phyloP scores from a whole-genome alignment of 2,329 filamentous ascomycete genomes.

The Pestalotiopsis sp. region DNA sequence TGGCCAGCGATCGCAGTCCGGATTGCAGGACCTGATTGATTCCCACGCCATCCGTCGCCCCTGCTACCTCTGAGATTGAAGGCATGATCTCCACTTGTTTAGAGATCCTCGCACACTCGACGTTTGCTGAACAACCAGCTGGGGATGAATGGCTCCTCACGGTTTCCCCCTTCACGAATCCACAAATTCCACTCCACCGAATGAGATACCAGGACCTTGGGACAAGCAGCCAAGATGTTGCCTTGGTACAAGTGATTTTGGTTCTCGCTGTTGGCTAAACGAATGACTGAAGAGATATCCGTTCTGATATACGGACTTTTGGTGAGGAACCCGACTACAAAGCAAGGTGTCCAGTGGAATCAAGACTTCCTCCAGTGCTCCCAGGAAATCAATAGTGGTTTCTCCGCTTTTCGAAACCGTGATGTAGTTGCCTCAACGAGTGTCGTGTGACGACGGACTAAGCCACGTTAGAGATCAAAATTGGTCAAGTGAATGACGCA shows the following conservation, averaged over 20 bases:
- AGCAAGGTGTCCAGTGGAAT: background rate
- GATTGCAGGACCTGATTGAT: background rate
- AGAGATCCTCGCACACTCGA: background rate
- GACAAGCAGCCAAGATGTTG: background rate
- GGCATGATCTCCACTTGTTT: background rate
- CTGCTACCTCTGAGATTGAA: background rate
- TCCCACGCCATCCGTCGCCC: background rate
- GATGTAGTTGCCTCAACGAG: background rate
- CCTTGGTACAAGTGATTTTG: background rate
- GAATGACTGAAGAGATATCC: background rate
- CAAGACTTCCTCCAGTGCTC: background rate
- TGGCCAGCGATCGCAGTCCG: background rate
- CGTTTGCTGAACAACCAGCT: background rate
- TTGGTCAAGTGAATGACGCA: slow-evolving; percentile 2
- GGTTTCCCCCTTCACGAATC: background rate
- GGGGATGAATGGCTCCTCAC: background rate
- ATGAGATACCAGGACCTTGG: background rate
- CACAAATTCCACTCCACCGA: background rate
- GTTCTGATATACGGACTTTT: background rate
- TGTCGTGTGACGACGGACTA: slow-evolving; percentile 4
- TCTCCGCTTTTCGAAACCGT: slow-evolving; percentile 1
- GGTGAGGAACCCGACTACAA: background rate
- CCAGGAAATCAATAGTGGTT: background rate
- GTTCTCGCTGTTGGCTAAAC: background rate
- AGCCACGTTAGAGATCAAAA: background rate